Conservation (phyloP, 495 filamentous ascomycete genomes). For the Lasiosphaeria hispida region DNA sequence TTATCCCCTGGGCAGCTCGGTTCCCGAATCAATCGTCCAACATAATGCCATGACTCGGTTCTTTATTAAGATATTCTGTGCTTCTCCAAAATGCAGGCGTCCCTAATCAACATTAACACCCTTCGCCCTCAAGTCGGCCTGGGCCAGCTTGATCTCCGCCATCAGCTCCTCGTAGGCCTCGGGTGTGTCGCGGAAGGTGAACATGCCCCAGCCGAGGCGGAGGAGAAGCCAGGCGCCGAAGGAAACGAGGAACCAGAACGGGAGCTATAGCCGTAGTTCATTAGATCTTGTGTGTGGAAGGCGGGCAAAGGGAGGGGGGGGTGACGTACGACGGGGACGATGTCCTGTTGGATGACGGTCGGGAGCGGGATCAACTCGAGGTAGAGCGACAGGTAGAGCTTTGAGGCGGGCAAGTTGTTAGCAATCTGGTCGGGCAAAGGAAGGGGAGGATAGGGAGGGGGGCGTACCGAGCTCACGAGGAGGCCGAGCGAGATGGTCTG, state of each 20-base stretch:
- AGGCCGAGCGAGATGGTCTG: conserved; percentile 86
- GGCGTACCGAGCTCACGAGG: conserved; percentile 76
- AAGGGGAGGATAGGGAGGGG: not conserved
- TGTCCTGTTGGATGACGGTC: conserved; percentile 64
- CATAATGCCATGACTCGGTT: not conserved
- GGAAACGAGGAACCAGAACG: conserved; percentile 86
- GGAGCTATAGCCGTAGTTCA: conserved; percentile 55
- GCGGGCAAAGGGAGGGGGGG: conserved; percentile 1
- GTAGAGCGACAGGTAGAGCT: conserved; percentile 88
- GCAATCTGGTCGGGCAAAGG: not conserved
- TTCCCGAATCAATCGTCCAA: too few relatives aligned
- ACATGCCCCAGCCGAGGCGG: conserved; percentile 84
- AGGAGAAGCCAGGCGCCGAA: conserved; percentile 93
- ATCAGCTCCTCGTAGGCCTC: conserved; percentile 87
- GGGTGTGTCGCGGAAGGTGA: conserved; percentile 96
- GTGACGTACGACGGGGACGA: conserved; percentile 65
- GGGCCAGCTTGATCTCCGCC: conserved; percentile 70
- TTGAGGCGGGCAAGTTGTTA: not conserved
- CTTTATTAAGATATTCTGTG: not conserved
- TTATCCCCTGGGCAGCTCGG: not conserved
- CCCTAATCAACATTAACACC: conserved; percentile 70
- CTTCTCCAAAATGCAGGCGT: not conserved
- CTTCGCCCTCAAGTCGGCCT: conserved; percentile 61
- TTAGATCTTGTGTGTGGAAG: not conserved
- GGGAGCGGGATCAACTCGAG: conserved; percentile 84